Percentiles rank a stretch among this genome's conserved stretches.
Conservation (phyloP, 176 grass and related monocot species). For the Zoysia japonica region DNA sequence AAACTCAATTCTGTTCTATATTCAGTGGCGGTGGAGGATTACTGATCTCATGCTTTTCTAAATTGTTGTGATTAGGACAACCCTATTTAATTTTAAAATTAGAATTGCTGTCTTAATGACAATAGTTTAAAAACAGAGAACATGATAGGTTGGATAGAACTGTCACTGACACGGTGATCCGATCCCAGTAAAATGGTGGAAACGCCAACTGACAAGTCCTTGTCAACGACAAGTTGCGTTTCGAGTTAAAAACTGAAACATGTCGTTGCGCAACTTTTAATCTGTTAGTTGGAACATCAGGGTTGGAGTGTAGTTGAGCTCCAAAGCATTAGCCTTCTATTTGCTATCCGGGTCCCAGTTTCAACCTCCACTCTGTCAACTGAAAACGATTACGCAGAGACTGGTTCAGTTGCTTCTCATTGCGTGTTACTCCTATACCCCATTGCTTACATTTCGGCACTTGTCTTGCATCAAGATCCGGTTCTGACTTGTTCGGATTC, state of each 20-base stretch:
- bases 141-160: no score
- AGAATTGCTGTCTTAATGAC: no score
- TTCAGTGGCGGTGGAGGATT: neutral
- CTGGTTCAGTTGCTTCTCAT: neutral
- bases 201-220: no score
- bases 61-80: neutral
- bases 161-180: neutral
- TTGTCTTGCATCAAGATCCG: neutral
- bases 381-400: neutral
- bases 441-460: neutral
- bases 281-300: conserved; percentile 44
- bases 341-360: neutral
- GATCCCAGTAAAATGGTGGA: neutral
- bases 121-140: no score
- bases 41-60: neutral
- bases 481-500: conserved; percentile 14
- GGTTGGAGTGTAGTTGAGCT: conserved; percentile 29
- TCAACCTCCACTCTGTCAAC: conserved; percentile 27
- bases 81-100: no score
- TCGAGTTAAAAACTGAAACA: neutral
- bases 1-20: conserved; percentile 15
- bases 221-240: neutral
- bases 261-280: conserved; percentile 16
- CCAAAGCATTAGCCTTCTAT: neutral
- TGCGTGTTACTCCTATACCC: neutral